Conservation (phyloP, 192 early-diverging fungal species). For the Coemansia sp. region DNA sequence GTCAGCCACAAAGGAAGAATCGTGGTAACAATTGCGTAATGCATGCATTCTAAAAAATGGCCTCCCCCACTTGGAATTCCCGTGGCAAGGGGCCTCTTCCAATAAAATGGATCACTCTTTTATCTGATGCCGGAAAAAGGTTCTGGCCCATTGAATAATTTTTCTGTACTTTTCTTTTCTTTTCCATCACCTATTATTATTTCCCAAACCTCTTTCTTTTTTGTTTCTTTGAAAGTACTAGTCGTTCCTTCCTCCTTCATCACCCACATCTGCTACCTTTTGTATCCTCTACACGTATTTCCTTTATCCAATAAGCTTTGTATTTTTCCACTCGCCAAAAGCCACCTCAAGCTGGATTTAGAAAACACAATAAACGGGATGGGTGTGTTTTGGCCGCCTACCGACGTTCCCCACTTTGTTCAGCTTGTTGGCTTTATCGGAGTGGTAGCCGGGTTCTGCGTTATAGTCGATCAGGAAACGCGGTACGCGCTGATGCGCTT, state of each 20-base stretch:
- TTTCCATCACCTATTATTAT: not conserved
- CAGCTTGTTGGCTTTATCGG: constrained; percentile 38
- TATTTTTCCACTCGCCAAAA: not conserved
- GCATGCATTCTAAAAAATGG: not conserved
- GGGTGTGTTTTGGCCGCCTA: constrained; percentile 52
- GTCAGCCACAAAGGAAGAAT: not conserved
- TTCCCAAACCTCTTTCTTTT: constrained; percentile 7
- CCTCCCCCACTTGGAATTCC: not conserved
- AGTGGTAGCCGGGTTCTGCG: constrained; percentile 42
- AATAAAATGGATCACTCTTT: not conserved
- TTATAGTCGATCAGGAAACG: constrained; percentile 41
- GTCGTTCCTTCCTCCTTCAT: not conserved
- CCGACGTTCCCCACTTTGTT: constrained; percentile 15
- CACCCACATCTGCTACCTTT: too few species aligned
- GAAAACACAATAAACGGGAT: constrained; percentile 6
- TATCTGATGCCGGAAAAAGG: not conserved
- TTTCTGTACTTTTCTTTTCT: constrained; percentile 1
- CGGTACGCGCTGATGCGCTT: constrained; percentile 36
- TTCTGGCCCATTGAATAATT: not conserved
- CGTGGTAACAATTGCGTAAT: not conserved
- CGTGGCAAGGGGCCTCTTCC: not conserved
- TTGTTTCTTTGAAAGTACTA: not conserved
- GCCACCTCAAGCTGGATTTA: not conserved
- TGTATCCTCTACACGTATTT: not conserved
- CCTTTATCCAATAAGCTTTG: not conserved